Conservation (phyloP, 805 yeast genomes). For the Teunomyces pallodes region DNA sequence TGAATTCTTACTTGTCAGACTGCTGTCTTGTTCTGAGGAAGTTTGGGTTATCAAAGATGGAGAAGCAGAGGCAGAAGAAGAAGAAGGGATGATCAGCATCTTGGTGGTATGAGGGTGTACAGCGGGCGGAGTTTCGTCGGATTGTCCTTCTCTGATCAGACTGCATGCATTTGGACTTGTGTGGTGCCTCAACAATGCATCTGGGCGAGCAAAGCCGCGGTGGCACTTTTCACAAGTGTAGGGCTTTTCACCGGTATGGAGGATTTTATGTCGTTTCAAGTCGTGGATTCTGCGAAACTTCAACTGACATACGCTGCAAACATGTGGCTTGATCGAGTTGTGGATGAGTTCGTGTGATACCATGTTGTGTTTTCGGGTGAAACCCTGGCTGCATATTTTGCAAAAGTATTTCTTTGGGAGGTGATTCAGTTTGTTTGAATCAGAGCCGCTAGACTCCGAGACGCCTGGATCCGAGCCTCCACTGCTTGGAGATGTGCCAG, state of each 20-base stretch:
- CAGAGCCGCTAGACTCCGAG: background rate
- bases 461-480: background rate
- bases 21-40: conserved; percentile 8
- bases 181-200: conserved; percentile 69
- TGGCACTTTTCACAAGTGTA: conserved; percentile 59
- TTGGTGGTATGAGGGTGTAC: background rate
- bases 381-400: conserved; percentile 58
- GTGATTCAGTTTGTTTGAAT: background rate
- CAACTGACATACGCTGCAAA: conserved; percentile 58
- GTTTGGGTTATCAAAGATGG: conserved; percentile 2
- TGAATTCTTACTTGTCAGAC: conserved; percentile 12
- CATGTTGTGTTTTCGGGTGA: conserved; percentile 72
- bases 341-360: conserved; percentile 72
- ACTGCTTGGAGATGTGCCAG: background rate
- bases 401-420: conserved; percentile 45
- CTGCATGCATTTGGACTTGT: conserved; percentile 43
- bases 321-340: conserved; percentile 60
- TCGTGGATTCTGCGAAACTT: conserved; percentile 74
- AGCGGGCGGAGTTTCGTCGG: background rate
- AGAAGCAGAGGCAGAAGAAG: background rate
- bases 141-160: background rate
- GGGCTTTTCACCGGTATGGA: conserved; percentile 77
- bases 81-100: background rate
- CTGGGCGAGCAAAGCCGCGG: conserved; percentile 68
- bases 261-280: conserved; percentile 68